Base-by-base conservation (phyloP, 1,284 basidiomycete genomes). In the Microbotryum intermedium region DNA sequence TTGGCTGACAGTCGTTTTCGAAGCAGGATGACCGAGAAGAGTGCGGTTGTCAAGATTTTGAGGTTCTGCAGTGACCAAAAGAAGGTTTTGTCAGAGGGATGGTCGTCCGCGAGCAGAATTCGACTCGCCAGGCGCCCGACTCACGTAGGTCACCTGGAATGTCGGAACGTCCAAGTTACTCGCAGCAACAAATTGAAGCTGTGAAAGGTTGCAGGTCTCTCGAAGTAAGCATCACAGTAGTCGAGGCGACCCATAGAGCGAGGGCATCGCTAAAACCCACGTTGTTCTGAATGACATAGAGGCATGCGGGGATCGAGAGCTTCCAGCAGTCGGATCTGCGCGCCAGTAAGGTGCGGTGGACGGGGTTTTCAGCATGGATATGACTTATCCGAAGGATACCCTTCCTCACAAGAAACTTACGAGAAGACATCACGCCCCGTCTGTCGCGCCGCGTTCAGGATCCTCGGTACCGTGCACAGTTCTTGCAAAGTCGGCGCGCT, bases 261-360 rank as follows among this genome's bases (percentile, higher is more conserved):
- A 3, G 28, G 6, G 21, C 13, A n/a, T 45, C 21, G 30, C 39
- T 1, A 9, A 6, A 8, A 50, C 67, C 8, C 29, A 69, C 67
- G 75, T 91, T 92, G 79, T 97, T 97, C 78, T 97, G 93, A 61
- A 94, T 83, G 70, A 94, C 90, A 64, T 97, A 98, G 68, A 97
- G 86, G 60, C 97, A 82, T 11, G 94, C 94, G 11, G 94, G 94
- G 65, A 97, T 92, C 28, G 90, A 90, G 21, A 97, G 83, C 75
- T 95, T 97, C 90, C 91, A 95, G 76, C 89, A 92, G 76, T 97
- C 93, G 3, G 81, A 77, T 63, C 87, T 90, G 74, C 89, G 85
- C 53, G 75, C 74, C 56, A 77, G 72, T 66, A 77, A 30, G 58
- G 18, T 49, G 23, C 42, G 46, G 47, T 25, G 6, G 16, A 21